These are phyloP conservation scores for Flammula alnicola DNA, from an alignment of 1,284 basidiomycete genomes.

Conservation along the genomic window DNA sequence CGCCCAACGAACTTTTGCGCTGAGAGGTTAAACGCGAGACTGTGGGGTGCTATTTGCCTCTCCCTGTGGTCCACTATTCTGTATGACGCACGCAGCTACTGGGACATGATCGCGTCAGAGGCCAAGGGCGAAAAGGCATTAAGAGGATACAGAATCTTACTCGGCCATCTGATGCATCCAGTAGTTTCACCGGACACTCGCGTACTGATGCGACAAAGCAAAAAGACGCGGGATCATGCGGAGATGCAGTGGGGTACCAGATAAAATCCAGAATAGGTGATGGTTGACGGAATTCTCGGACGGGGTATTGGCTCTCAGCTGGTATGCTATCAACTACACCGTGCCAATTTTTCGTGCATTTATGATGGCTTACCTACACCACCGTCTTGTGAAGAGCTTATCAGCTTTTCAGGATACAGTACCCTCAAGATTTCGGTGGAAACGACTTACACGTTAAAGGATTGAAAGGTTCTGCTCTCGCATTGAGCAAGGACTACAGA, in stretches of 20 bases:
- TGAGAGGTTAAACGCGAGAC: constrained; percentile 75
- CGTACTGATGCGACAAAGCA: constrained; percentile 84
- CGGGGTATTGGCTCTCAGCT: neutral
- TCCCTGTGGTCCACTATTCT: constrained; percentile 90
- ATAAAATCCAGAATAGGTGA: constrained; percentile 74
- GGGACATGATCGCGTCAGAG: neutral
- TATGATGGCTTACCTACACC: neutral
- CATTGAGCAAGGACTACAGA: constrained; percentile 60
- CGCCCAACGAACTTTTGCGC: constrained; percentile 67
- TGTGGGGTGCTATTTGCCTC: constrained; percentile 84
- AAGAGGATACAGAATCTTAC: constrained; percentile 47
- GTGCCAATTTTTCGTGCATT: neutral
- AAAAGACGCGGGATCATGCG: constrained; percentile 61
- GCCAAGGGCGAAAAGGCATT: neutral
- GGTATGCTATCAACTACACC: neutral
- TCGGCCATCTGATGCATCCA: constrained; percentile 79
- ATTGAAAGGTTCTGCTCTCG: constrained; percentile 61
- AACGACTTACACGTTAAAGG: constrained; percentile 46
- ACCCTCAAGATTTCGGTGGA: neutral
- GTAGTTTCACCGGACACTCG: constrained; percentile 80
- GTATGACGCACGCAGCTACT: constrained; percentile 87
- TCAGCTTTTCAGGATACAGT: neutral
- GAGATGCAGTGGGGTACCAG: constrained; percentile 83
- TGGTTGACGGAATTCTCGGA: constrained; percentile 51
- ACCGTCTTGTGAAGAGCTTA: neutral